Base-by-base conservation (phyloP, 208 protist species). In the Acanthamoeba culbertsoni region DNA sequence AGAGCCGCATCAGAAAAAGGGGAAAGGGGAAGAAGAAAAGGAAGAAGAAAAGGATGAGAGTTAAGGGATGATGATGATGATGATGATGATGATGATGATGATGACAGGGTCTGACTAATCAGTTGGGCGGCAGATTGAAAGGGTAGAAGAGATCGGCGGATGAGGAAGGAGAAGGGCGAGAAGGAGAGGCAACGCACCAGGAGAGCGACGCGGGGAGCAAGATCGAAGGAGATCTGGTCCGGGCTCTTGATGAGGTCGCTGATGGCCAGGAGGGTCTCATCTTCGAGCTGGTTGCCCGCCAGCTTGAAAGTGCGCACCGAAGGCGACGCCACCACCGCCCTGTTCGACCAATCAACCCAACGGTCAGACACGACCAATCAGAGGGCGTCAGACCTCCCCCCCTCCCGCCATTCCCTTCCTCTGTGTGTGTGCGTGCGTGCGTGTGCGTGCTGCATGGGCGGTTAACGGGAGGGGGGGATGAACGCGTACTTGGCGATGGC, bases 251-350 rank as follows among this genome's bases (percentile, higher is more conserved):
- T 16, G 53, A 90, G 35, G 55, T 90, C 82, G 35, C 26, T 90
- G 31, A 90, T 68, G 55, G 51, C 82, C 10, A 90, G n/a, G 37
- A 90, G 82, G 26, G 82, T 68, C 26, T 62, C 51, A 23, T 90
- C 82, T 51, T 90, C 82, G 26, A 90, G 82, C 53, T 90, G 82
- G 82, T 90, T 90, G 82, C 82, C 82, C 16, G 82, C 82, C 42
- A 90, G 82, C 55, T 59, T 71, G 55, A 90, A 48, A 37, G n/a
- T 90, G 20, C 55, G n/a, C 35, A 90, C 48, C 16, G 51, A 55
- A 18, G 75, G 82, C 31, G 82, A 71, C 10, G 28, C 53, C 20
- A 40, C 48, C 16, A 90, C 55, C 12, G 82, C 82, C 82, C 73
- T 84, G 73, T 33, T 55, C 48, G 18, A 18, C 48, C 48, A 55